Evolutionary conservation across 257 asterid species (phyloP).

Genomic region (Fraxinus americana): DNA sequence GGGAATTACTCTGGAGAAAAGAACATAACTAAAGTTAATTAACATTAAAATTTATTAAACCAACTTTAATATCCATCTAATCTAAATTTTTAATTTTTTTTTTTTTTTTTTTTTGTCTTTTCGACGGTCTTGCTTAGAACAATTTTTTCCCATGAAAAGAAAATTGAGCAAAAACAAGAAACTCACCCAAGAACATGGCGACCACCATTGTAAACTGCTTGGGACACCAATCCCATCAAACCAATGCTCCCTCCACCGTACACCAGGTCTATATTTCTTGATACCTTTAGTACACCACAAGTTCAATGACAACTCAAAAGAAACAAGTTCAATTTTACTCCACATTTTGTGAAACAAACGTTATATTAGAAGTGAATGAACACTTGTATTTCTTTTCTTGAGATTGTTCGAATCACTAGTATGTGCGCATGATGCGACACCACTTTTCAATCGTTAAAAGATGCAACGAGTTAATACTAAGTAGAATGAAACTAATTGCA

Average conservation of each 20-base stretch:
- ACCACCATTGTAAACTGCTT: slow-evolving; percentile 42
- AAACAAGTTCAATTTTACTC: too few species aligned
- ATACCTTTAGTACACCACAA: slow-evolving; percentile 26
- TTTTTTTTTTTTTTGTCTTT: too few species aligned
- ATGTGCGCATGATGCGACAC: background rate
- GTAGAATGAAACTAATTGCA: too few species aligned
- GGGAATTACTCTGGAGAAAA: slow-evolving; percentile 42
- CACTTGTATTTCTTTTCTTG: background rate
- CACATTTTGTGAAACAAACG: too few species aligned
- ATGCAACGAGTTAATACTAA: too few species aligned
- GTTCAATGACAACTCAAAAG: background rate
- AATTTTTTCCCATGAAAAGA: background rate
- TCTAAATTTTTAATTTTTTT: too few species aligned
- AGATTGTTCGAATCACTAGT: background rate
- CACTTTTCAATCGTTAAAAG: too few species aligned
- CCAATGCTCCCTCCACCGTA: slow-evolving; percentile 53
- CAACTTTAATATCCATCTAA: background rate
- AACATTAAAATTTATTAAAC: too few species aligned
- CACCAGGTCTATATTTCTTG: slow-evolving; percentile 42
- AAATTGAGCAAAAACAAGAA: background rate
- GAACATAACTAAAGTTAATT: slow-evolving; percentile 20
- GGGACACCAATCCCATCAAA: slow-evolving; percentile 46
- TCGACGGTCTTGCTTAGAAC: too few species aligned
- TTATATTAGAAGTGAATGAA: background rate
- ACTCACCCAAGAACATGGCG: slow-evolving; percentile 47